Base-by-base conservation (phyloP, 1,139 yeast species). In the Yamadazyma sp. region DNA sequence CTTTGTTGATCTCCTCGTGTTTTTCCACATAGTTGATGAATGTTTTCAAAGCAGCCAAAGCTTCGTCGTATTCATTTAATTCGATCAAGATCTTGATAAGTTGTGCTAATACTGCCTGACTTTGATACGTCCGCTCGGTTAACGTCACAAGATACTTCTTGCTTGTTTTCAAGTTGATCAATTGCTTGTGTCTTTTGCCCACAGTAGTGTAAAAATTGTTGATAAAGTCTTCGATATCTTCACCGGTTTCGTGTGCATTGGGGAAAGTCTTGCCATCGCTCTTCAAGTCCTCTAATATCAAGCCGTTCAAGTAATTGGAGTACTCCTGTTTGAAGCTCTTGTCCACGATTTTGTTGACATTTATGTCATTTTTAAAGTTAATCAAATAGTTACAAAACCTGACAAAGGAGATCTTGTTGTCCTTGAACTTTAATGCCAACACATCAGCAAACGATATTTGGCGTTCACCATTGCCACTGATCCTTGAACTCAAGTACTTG, bases 11-110 rank as follows among this genome's bases (percentile, higher is more conserved):
- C 33, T 61, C 61, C 43, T 62, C 58, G 18, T 66, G 71, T 33
- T 61, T 66, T 17, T 62, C 61, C 12, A 65, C 42, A 46, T 72
- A 72, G 26, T 52, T 52, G 5, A 59, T 50, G 42, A 61, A 69
- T 0, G 76, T 69, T 24, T 61, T 63, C 42, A 71, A 65, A 0
- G 72, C 75, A 5, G 72, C 73, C 40, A 65, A 57, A 0, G 77
- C 77, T 47, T 72, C 77, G 44, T 72, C 77, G 42, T 56, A 65
- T 47, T 71, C 74, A 12, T 57, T 51, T 38, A 63, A 53, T 27
- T 66, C 69, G 17, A 71, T 51, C 39, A 71, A 57, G 1, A 64
- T 55, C 40, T 62, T 58, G 28, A 72, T 63, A 35, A 66, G 59
- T 40, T 60, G 62, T 10, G 61, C 52, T 24, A 69, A 55, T 11